Base-by-base conservation (phyloP, 768 basidiomycete genomes). In the Harrya chromipes region DNA sequence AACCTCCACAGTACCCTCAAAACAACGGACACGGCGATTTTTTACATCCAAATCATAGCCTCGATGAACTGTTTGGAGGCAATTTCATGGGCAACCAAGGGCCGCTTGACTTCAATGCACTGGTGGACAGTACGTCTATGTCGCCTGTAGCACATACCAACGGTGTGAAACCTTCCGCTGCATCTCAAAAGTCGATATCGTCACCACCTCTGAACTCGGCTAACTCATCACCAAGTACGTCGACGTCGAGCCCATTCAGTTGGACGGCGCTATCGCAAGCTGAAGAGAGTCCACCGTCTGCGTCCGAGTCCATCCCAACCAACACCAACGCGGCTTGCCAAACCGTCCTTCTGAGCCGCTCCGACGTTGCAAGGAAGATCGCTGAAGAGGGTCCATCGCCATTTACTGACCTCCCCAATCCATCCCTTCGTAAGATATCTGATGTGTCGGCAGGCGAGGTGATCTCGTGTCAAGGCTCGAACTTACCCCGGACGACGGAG, bases 391-490 rank as follows among this genome's bases (percentile, higher is more conserved):
- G 87, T n/a, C 64, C 72, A 31, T 89, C 85, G 39, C 74, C 81
- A 8, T 88, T 88, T 56, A 53, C 61, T 16, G 65, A 70, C 2
- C 52, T 58, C 10, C 27, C 55, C 2, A 54, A 37, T n/a, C n/a
- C 60, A 4, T 36, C 52, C 13, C 61, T 70, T 31, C 68, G 69
- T 39, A 83, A 77, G 68, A 71, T 72, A 53, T 65, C 71, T 12
- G 76, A 80, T 36, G 56, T 65, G 9, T 61, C 70, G 4, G 62
- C 76, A 23, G 79, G 78, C 0, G 67, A 77, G n/a, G 74, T 84
- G 56, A 72, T 87, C n/a, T 72, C 75, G 27, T 90, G 88, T 64
- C 72, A 79, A 48, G 83, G 82, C 9, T 76, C 83, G n/a, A 77
- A 71, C 6, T 82, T 90, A 62, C 87, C 87, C 6, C 78, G 72